Evolutionary conservation across 2,329 filamentous ascomycete genomes (phyloP), one percentile per base, ranked within the genome.

Genomic region (Diaporthe destruens): DNA sequence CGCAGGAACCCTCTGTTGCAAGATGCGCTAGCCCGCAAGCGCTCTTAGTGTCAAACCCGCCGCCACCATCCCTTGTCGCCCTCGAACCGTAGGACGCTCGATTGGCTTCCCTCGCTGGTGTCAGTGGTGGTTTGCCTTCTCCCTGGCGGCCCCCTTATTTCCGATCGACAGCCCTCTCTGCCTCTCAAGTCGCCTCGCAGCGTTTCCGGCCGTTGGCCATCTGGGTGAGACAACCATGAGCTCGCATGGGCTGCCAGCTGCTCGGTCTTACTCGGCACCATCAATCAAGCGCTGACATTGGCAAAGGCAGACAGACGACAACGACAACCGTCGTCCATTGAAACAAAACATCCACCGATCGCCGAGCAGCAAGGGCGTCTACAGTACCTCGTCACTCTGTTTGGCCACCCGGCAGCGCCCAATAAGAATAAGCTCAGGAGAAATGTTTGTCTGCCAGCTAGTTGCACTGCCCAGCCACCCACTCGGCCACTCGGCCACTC

Each of bases 1-100:
- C 36, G 74, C 74, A 75, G 72, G 74, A 75, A 75, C 74, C 63
- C 44, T 74, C 42, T 39, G 49, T 39, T 47, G 39, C 36, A 69
- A 66, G 72, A 73, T 66, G 70, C 69, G 65, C 74, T 73, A 71
- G n/a, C 36, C 65, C 39, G 16, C 71, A 57, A 66, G 16, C 18
- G 23, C 29, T 20, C 16, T 51, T 75, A 75, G 74, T 72, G 74
- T 65, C 72, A 74, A 74, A 73, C 74, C 39, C 32, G 20, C 53
- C 61, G 51, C 34, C 25, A 49, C 65, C 47, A 36, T 61, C 59
- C 36, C 70, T 57, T 54, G 49, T 20, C 8, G 29, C 29, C 44
- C 14, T 53, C 47, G 47, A 53, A 39, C 61, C 47, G 25, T 49
- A 34, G 61, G n/a, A 29, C 34, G 54, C 20, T 23, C 51, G 61